A percentile compares a stretch with the other conserved stretches of the same genome.
These are phyloP conservation scores for Fusarium staphyleae DNA, from an alignment of 2,329 filamentous ascomycete genomes.

Conservation along the genomic window DNA sequence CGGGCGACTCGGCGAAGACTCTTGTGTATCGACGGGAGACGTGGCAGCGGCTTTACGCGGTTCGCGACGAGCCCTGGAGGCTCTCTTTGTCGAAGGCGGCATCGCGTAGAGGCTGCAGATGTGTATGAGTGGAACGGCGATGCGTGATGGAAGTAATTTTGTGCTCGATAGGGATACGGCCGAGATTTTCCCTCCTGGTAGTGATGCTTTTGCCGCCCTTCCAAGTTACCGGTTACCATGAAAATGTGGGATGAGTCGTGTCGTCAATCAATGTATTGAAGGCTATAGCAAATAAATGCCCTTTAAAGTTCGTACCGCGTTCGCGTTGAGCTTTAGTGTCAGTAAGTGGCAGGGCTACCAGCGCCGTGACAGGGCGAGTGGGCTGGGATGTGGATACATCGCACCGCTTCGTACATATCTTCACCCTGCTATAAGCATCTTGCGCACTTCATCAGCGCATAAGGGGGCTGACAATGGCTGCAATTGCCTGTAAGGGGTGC, in stretches of 20 bases:
- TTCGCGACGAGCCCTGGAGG: conserved; percentile 50
- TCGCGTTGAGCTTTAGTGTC: conserved; percentile 44
- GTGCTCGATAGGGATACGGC: not conserved
- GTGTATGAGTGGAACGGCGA: conserved; percentile 2
- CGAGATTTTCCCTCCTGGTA: conserved; percentile 1
- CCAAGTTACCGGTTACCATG: conserved; percentile 14
- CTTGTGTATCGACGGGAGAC: conserved; percentile 51
- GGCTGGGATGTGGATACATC: conserved; percentile 24
- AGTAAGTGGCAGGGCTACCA: conserved; percentile 42
- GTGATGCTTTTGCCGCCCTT: conserved; percentile 13
- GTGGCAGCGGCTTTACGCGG: conserved; percentile 48
- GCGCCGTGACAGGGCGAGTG: conserved; percentile 32
- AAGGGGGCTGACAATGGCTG: conserved; percentile 24
- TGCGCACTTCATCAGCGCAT: conserved; percentile 7
- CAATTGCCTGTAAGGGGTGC: conserved; percentile 31
- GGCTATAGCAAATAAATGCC: conserved; percentile 37
- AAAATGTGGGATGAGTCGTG: conserved; percentile 29
- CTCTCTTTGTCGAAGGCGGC: conserved; percentile 50
- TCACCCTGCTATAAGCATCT: conserved; percentile 24
- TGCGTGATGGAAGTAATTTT: conserved; percentile 2
- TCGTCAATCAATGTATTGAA: conserved; percentile 36
- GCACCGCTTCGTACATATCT: conserved; percentile 37
- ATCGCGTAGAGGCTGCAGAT: conserved; percentile 37
- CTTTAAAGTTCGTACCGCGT: conserved; percentile 44
- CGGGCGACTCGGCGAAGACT: conserved; percentile 67